Evolutionary conservation across 2,329 filamentous ascomycete genomes (phyloP).

Genomic region (Claviceps fusiformis): DNA sequence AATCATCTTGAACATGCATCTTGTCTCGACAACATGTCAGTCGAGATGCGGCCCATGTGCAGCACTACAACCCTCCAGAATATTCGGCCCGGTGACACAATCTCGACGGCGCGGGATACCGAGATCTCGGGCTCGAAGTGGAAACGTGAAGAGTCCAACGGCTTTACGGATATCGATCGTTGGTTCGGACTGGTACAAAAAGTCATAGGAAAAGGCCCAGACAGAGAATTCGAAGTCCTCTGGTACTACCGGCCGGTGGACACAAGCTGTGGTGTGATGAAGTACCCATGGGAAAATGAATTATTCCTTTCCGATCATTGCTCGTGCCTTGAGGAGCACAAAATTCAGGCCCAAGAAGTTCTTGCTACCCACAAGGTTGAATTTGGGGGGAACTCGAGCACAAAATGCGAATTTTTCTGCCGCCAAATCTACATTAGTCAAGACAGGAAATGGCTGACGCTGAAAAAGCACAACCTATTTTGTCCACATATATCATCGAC

Average conservation of each 20-base stretch:
- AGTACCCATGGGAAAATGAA: constrained; percentile 59
- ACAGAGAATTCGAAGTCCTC: constrained; percentile 45
- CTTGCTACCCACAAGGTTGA: constrained; percentile 42
- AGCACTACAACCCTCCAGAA: constrained; percentile 4
- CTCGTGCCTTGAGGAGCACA: constrained; percentile 41
- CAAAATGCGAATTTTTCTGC: constrained; percentile 46
- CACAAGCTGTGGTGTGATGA: constrained; percentile 53
- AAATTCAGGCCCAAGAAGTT: constrained; percentile 41
- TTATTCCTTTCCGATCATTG: constrained; percentile 67
- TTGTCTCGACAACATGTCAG: neutral
- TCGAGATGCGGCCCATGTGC: neutral
- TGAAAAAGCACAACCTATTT: constrained; percentile 38
- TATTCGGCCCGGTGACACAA: constrained; percentile 33
- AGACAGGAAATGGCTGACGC: constrained; percentile 47
- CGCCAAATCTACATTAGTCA: constrained; percentile 53
- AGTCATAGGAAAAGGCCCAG: constrained; percentile 25
- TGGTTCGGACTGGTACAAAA: constrained; percentile 62
- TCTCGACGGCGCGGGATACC: constrained; percentile 32
- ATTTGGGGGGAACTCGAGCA: constrained; percentile 37
- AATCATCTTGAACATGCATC: constrained; percentile 14
- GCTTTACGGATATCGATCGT: constrained; percentile 30
- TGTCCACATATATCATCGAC: constrained; percentile 28
- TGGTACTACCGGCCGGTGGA: constrained; percentile 64
- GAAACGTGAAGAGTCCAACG: constrained; percentile 33
- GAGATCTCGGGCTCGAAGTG: constrained; percentile 39